Base-by-base conservation (phyloP, 1,284 basidiomycete genomes). In the Boletus hoseneyae region DNA sequence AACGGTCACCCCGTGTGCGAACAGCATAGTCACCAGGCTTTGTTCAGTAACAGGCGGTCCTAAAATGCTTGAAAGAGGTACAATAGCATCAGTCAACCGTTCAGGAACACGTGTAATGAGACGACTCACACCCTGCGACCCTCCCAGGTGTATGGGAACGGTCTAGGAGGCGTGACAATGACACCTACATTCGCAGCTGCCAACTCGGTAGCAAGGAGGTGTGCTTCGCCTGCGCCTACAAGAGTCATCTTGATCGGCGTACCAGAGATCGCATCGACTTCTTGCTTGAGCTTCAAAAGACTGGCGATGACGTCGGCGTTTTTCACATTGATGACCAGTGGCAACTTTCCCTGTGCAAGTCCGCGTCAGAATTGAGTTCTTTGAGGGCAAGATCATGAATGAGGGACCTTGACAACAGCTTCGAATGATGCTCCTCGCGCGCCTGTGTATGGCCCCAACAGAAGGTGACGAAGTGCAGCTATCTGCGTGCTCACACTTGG, bases 271-370 rank as follows among this genome's bases (percentile, higher is more conserved):
- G 58, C 57, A 53, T 91, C 88, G 15, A 89, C 76, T 56, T 91
- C 83, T 53, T 75, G 73, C 75, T 93, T 92, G 51, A 96, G 73
- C 13, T 76, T 66, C 32, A 96, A 70, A 15, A 96, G 69, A 8
- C 87, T 83, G 0, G 87, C 85, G 44, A 95, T 93, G 41, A 86
- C 72, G 66, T 94, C 88, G 10, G 87, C 88, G 50, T 77, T 80
- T 56, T 77, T 68, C 0, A 76, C 76, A 2, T 76, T 68, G 18
- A 87, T 70, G 2, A 86, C 79, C 38, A 89, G 63, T 9, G 82
- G 77, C 12, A 81, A 52, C 32, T 73, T 58, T 27, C 84, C 80
- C 67, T 77, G 47, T 38, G 6, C 30, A 16, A 19, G 6, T 25
- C 35, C n/a, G 8, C 12, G 30, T 65, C n/a, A 62, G 45, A 36